Conservation (phyloP, 495 filamentous ascomycete genomes). For the Penicillium riverlandense region DNA sequence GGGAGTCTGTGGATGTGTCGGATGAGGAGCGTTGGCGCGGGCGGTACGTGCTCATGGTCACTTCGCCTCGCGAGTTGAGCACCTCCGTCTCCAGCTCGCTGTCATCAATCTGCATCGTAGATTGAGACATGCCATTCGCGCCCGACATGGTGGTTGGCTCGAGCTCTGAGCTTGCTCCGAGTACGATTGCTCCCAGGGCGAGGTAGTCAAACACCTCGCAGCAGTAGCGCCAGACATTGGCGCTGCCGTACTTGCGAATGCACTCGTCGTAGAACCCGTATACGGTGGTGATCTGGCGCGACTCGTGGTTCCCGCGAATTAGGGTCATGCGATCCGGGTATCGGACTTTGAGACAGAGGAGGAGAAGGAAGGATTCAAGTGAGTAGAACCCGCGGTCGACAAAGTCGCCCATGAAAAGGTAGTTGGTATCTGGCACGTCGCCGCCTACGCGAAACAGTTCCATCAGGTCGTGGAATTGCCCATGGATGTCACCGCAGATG, state of each 20-base stretch:
- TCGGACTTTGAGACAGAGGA: constrained; percentile 92
- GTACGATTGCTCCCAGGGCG: constrained; percentile 86
- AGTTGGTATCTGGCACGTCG: constrained; percentile 94
- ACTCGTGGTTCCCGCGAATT: constrained; percentile 96
- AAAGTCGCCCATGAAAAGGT: constrained; percentile 98
- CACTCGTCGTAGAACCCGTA: constrained; percentile 99
- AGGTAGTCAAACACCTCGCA: constrained; percentile 99
- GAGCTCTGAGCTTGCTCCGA: constrained; percentile 76
- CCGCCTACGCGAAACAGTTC: constrained; percentile 95
- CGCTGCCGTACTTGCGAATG: constrained; percentile 91
- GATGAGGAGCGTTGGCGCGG: constrained; percentile 28
- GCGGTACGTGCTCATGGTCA: constrained; percentile 66
- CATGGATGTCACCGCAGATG: constrained; percentile 98
- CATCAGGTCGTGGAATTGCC: constrained; percentile 98
- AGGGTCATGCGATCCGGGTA: constrained; percentile 97
- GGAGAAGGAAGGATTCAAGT: constrained; percentile 88
- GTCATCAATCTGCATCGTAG: constrained; percentile 43
- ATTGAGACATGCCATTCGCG: constrained; percentile 40
- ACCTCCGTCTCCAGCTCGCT: constrained; percentile 89
- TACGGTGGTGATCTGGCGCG: constrained; percentile 92
- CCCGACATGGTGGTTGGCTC: constrained; percentile 32
- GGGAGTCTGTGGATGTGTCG: constrained; percentile 26
- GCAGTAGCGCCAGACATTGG: constrained; percentile 97
- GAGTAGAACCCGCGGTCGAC: constrained; percentile 98
- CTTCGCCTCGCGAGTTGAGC: constrained; percentile 69